Conservation (phyloP, 257 asterid species). For the Thymus mandschuricus region DNA sequence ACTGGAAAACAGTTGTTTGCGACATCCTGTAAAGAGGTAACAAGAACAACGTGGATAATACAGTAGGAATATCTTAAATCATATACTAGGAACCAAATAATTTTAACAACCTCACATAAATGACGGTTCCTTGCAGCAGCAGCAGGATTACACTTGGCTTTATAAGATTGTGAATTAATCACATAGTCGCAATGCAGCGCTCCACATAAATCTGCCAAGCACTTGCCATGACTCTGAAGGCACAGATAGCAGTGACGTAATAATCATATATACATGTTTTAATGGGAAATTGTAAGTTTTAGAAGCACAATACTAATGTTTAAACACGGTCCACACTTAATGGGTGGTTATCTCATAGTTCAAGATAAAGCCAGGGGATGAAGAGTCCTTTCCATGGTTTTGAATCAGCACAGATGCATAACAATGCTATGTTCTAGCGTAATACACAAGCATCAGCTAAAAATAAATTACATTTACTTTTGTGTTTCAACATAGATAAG, state of each 20-base stretch:
- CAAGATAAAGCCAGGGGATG: conserved; percentile 14
- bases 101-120: conserved; percentile 74
- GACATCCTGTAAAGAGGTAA: conserved; percentile 54
- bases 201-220: conserved; percentile 94
- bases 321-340: neutral
- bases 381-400: conserved; percentile 16
- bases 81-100: conserved; percentile 13
- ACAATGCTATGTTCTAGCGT: neutral
- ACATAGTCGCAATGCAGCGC: conserved; percentile 87
- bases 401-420: neutral
- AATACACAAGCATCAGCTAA: neutral
- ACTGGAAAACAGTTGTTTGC: conserved; percentile 87
- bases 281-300: conserved; percentile 11
- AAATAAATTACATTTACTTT: conserved; percentile 16
- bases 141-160: conserved; percentile 90
- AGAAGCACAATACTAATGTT: neutral
- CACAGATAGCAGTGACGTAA: conserved; percentile 27
- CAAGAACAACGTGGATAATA: neutral
- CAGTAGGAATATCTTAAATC: neutral
- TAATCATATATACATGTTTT: neutral
- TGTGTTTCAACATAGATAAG: neutral
- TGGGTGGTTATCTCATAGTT: neutral
- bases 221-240: conserved; percentile 73
- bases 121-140: conserved; percentile 83
- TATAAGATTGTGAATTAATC: conserved; percentile 54